phyloP scores from a whole-genome alignment of 768 basidiomycete genomes.

The Cytidiella melzeri region DNA sequence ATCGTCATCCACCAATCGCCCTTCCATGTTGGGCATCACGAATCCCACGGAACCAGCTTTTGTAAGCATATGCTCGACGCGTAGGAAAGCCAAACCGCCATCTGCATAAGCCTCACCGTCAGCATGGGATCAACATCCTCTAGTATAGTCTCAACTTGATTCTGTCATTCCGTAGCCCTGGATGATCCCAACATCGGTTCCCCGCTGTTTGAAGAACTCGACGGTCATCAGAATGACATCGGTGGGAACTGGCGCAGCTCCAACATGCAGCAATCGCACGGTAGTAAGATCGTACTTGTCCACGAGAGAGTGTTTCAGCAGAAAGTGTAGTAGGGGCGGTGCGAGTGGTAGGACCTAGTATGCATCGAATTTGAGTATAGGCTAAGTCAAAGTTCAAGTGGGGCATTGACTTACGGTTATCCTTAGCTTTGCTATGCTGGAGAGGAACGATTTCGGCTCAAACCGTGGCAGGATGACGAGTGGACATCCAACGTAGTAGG shows the following conservation, averaged over 20 bases:
- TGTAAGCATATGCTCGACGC: conserved; percentile 31
- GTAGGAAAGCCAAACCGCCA: conserved; percentile 47
- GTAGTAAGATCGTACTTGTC: conserved; percentile 62
- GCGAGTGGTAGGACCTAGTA: conserved; percentile 36
- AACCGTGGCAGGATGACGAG: conserved; percentile 56
- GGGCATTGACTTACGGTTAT: conserved; percentile 31
- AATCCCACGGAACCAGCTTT: conserved; percentile 64
- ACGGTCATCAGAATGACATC: conserved; percentile 49
- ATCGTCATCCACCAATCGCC: conserved; percentile 59
- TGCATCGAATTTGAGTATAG: not conserved
- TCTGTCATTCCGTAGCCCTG: conserved; percentile 81
- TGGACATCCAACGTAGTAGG: conserved; percentile 27
- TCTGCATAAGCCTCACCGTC: not conserved
- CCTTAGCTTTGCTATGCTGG: conserved; percentile 56
- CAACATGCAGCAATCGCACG: conserved; percentile 41
- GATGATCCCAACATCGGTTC: conserved; percentile 33
- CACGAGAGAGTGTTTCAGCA: conserved; percentile 47
- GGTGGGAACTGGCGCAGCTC: conserved; percentile 74
- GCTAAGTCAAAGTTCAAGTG: not conserved
- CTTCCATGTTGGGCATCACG: conserved; percentile 69
- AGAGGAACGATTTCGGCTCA: conserved; percentile 61
- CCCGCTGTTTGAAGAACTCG: conserved; percentile 33
- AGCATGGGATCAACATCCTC: not conserved
- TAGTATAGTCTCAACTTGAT: conserved; percentile 46
- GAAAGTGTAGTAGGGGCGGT: conserved; percentile 73